Base-by-base conservation (phyloP, 768 basidiomycete species). In the Chalciporus chontae region DNA sequence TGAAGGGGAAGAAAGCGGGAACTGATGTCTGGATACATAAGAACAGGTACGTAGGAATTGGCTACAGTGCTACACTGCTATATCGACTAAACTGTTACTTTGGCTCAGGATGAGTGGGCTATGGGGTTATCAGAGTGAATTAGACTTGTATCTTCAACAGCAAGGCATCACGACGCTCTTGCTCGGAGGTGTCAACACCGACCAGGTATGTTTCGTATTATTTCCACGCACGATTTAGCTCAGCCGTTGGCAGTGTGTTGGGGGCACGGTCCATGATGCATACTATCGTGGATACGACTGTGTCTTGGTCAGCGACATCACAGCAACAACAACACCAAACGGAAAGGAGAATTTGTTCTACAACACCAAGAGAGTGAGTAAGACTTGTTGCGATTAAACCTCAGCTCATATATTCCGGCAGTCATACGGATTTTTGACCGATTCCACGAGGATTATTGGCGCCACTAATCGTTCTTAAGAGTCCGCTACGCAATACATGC, bases 11-110 rank as follows among this genome's bases (percentile, higher is more conserved):
- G 51, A 66, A 74, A 11, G 67, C 63, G 6, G 83, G 83, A 1
- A 82, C 80, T 9, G 84, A 87, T 63, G 73, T 83, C 52, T 85
- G 83, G 83, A 80, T 86, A 44, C 79, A 85, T 63, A 87, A 85
- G 65, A 86, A 85, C 64, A 69, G 83, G 82, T 80, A 18, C 8
- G 42, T 8, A 21, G 13, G 18, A 21, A 11, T 48, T 27, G 43
- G 19, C 17, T 4, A 4, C 15, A 8, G 37, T n/a, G 11, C 21
- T 4, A 4, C 15, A 8, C 32, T n/a, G 11, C 21, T 31, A n/a
- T 18, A 36, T 40, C 14, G 23, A n/a, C 34, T 32, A 24, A 48
- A 42, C 23, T 24, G 13, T 17, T 36, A 3, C 3, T 40, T 40
- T 50, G 19, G 23, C 23, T 36, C 47, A 83, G 84, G 43, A 82